Conservation (phyloP, 2,329 filamentous ascomycete species). For the Aspergillus ochraceus region DNA sequence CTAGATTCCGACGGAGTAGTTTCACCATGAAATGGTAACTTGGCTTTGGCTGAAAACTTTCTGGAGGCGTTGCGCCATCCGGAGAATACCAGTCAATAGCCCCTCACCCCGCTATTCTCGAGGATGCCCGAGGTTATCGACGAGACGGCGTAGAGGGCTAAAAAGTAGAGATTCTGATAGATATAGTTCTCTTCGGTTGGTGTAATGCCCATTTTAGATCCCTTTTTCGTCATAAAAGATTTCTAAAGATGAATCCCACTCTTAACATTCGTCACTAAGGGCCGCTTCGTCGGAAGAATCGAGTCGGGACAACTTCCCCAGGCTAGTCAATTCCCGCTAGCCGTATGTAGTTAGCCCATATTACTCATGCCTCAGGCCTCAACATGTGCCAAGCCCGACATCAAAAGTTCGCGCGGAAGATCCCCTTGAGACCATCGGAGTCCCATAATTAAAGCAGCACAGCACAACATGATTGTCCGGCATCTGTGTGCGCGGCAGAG, state of each 20-base stretch:
- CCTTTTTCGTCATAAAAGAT: too few relatives aligned
- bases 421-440: slow-evolving; percentile 15
- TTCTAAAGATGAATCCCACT: too few relatives aligned
- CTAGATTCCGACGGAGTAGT: background rate
- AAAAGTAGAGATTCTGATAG: too few relatives aligned
- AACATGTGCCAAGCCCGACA: slow-evolving; percentile 31
- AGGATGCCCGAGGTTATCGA: background rate
- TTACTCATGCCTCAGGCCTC: slow-evolving; percentile 25
- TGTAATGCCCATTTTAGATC: too few relatives aligned
- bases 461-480: slow-evolving; percentile 43
- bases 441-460: slow-evolving; percentile 12
- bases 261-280: too few relatives aligned
- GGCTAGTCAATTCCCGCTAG: background rate
- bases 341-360: slow-evolving; percentile 6
- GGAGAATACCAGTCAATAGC: background rate
- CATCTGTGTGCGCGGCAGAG: slow-evolving; percentile 41
- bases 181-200: too few relatives aligned
- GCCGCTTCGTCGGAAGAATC: too few relatives aligned
- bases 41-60: background rate
- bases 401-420: slow-evolving; percentile 38
- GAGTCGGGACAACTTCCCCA: too few relatives aligned
- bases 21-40: background rate
- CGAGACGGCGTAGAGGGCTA: too few relatives aligned
- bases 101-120: background rate
- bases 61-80: background rate